A percentile compares a stretch with the other conserved stretches of the same genome.
phyloP scores from a whole-genome alignment of 2,329 filamentous ascomycete species.

The Hypoxylon sp. region DNA sequence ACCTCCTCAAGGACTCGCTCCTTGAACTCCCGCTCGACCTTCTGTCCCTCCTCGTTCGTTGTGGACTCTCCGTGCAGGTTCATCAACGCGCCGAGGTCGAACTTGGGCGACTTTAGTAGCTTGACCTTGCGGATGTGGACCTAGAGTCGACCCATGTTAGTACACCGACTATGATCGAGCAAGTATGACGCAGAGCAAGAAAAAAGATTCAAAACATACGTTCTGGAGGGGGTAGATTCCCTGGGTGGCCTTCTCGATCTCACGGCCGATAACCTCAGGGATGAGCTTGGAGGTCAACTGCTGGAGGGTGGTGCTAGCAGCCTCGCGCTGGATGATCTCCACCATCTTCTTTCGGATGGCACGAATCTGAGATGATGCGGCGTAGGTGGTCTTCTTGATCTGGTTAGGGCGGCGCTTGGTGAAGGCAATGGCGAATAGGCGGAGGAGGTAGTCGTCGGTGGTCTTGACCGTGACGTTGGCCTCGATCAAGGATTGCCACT shows the following conservation, averaged over 20 bases:
- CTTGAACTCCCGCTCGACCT: conserved; percentile 99
- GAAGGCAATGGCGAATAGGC: conserved; percentile 98
- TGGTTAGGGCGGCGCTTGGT: conserved; percentile 99
- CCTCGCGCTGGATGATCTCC: conserved; percentile 98
- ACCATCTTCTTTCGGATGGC: conserved; percentile 99
- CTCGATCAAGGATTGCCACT: conserved; percentile 99
- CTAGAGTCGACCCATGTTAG: conserved; percentile 60
- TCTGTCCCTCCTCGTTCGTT: conserved; percentile 96
- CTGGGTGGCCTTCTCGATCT: conserved; percentile 99
- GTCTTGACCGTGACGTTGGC: conserved; percentile 99
- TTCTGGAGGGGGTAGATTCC: conserved; percentile 99
- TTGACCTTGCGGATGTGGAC: conserved; percentile 99
- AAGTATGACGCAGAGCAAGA: conserved; percentile 11
- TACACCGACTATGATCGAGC: conserved; percentile 24
- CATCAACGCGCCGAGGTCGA: conserved; percentile 96
- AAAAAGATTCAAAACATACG: conserved; percentile 73
- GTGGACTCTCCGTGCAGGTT: conserved; percentile 97
- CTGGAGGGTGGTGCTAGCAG: conserved; percentile 89
- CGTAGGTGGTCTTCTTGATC: conserved; percentile 99
- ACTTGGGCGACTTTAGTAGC: conserved; percentile 98
- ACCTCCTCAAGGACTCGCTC: conserved; percentile 94
- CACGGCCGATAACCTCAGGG: conserved; percentile 98
- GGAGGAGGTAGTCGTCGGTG: conserved; percentile 99
- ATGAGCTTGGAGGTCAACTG: conserved; percentile 99
- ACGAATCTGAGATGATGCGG: conserved; percentile 94